A percentile compares a stretch with the other conserved stretches of the same genome.
Conservation (phyloP, 805 yeast species). For the Pichia kluyveri region DNA sequence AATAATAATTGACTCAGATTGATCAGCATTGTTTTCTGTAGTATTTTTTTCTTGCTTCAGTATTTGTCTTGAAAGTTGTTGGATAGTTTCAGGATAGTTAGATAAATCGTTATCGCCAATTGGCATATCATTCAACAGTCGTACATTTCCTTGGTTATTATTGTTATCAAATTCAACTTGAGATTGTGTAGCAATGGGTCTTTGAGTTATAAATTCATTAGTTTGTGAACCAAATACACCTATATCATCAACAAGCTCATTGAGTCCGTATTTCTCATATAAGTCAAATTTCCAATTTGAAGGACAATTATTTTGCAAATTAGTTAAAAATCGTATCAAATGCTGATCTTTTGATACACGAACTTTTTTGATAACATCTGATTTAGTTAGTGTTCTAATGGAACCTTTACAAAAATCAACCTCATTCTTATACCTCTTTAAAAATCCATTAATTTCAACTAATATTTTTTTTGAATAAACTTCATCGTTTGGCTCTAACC, state of each 20-base stretch:
- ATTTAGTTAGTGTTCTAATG: conserved; percentile 7
- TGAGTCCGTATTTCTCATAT: conserved; percentile 8
- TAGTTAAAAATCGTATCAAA: conserved; percentile 12
- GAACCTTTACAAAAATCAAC: conserved; percentile 16
- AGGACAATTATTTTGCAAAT: conserved; percentile 11
- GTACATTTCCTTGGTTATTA: neutral
- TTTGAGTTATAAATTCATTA: neutral
- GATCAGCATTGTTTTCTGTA: too few species aligned
- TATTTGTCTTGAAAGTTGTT: neutral
- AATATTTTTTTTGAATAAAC: conserved; percentile 12
- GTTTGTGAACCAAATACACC: neutral
- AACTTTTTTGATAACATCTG: conserved; percentile 6
- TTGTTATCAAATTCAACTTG: neutral
- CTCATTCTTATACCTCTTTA: conserved; percentile 11
- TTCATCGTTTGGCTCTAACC: conserved; percentile 9
- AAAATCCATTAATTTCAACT: conserved; percentile 13
- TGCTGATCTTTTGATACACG: conserved; percentile 7
- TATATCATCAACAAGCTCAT: conserved; percentile 3
- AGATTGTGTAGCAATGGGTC: neutral
- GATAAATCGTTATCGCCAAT: neutral
- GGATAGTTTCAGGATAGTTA: neutral
- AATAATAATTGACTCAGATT: too few species aligned
- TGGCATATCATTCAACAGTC: conserved; percentile 2
- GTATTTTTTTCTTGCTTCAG: neutral
- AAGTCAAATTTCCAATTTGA: conserved; percentile 9